Base-by-base conservation (phyloP, 768 basidiomycete genomes). In the Lentinula aciculospora region DNA sequence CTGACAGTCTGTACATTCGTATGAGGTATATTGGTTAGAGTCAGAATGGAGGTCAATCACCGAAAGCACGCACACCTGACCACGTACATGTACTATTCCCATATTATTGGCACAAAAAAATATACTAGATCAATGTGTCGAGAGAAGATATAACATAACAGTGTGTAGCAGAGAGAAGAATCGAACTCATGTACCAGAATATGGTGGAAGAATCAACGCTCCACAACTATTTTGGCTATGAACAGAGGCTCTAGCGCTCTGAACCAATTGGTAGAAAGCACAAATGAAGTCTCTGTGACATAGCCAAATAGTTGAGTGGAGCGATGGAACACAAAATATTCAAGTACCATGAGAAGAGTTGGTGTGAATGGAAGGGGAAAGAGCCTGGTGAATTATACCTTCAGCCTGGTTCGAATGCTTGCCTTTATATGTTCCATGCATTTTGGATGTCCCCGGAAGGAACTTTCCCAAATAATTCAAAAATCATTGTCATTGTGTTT, bases 181-280 rank as follows among this genome's bases (percentile, higher is more conserved):
- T 36, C 54, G 29, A 39, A 6, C 12, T 46, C 40, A 36, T 44
- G 40, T 21, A n/a, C 54, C 8, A 31, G 44, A n/a, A 42, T 4
- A 21, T 27, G 37, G 40, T 51, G 48, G 50, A 31, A 28, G 13
- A n/a, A n/a, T n/a, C 57, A 68, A 75, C 78, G 69, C 78, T 71
- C 74, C 65, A 56, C 29, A 73, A 76, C 77, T 77, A 78, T 79
- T 74, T 77, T 73, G 77, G 75, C 80, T 81, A 82, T 82, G 81
- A 82, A 81, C 79, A 81, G 71, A 78, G 66, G 58, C 65, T 67
- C 68, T 31, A 49, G 64, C 64, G 28, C 44, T 65, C 63, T 62
- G 68, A 62, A 72, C 72, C 72, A 61, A 73, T 1, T 61, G 69
- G 72, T 71, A 59, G 59, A 64, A 68, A 66, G 59, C 61, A 63